Evolutionary conservation across 2,329 filamentous ascomycete species (phyloP).

Genomic region (Colletotrichum sp.): DNA sequence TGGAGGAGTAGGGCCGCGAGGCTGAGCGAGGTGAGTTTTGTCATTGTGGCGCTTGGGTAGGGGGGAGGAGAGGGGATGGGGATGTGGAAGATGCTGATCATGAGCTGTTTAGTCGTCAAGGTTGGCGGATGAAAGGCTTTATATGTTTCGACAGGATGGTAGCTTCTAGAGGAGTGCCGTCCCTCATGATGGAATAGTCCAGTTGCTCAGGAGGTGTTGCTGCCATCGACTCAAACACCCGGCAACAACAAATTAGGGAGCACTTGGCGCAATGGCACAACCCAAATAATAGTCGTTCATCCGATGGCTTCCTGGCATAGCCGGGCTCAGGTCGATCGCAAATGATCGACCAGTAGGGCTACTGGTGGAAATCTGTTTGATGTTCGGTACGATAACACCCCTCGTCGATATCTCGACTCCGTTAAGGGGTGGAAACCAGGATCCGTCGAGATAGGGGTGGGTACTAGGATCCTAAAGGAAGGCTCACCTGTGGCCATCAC

Average conservation of each 20-base stretch:
- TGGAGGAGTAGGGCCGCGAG: not conserved
- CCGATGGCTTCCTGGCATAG: not conserved
- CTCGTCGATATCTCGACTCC: not conserved
- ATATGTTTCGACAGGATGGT: not conserved
- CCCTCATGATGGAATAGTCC: not conserved
- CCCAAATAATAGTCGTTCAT: not conserved
- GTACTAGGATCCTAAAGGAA: not conserved
- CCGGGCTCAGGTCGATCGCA: not conserved
- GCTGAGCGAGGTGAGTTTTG: not conserved
- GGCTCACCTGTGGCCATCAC: not conserved
- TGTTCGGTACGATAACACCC: not conserved
- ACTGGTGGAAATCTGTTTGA: not conserved
- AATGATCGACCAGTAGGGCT: not conserved
- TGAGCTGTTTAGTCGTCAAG: rapidly evolving
- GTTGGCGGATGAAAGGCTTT: rapidly evolving
- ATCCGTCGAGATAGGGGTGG: not conserved
- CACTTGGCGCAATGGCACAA: not conserved
- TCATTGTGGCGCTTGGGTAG: not conserved
- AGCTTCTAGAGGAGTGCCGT: not conserved
- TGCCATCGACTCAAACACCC: not conserved
- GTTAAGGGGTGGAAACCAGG: not conserved
- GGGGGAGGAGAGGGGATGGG: rapidly evolving
- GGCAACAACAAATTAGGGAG: not conserved
- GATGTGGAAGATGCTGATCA: not conserved
- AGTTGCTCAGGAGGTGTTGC: not conserved